phyloP scores from a whole-genome alignment of 257 asterid genomes.

The Solanum peruvianum region DNA sequence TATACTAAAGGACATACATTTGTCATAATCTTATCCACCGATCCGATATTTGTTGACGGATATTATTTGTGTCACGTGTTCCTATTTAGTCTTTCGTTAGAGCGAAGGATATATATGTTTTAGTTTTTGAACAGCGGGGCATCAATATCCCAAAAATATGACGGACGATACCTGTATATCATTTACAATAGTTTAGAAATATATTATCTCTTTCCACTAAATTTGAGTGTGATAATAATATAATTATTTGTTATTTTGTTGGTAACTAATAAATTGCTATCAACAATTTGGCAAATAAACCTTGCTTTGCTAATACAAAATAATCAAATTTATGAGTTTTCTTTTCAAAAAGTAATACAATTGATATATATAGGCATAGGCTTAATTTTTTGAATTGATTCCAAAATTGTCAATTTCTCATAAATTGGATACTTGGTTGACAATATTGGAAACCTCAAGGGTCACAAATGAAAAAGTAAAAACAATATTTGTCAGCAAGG shows the following conservation, averaged over 20 bases:
- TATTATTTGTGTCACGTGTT: fast-evolving
- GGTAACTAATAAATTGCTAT: neutral
- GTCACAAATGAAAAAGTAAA: neutral
- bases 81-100: too few species aligned
- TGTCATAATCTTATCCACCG: too few species aligned
- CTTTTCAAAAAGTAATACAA: neutral
- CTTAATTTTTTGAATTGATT: neutral
- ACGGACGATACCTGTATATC: too few species aligned
- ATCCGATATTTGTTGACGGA: too few species aligned
- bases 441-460: neutral
- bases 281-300: neutral
- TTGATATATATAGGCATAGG: neutral
- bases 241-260: neutral
- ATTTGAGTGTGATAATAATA: neutral
- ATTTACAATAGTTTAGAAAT: too few species aligned
- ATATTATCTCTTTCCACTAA: too few species aligned
- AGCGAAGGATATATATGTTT: too few species aligned
- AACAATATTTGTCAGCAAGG: neutral
- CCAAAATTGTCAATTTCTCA: neutral
- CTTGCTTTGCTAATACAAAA: neutral
- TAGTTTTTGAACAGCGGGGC: too few species aligned
- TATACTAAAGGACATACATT: too few species aligned
- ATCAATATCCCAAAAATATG: fast-evolving
- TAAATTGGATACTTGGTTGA: neutral
- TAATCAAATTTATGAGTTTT: neutral